Base-by-base conservation (phyloP, 768 basidiomycete species). In the Boletellus sp. region DNA sequence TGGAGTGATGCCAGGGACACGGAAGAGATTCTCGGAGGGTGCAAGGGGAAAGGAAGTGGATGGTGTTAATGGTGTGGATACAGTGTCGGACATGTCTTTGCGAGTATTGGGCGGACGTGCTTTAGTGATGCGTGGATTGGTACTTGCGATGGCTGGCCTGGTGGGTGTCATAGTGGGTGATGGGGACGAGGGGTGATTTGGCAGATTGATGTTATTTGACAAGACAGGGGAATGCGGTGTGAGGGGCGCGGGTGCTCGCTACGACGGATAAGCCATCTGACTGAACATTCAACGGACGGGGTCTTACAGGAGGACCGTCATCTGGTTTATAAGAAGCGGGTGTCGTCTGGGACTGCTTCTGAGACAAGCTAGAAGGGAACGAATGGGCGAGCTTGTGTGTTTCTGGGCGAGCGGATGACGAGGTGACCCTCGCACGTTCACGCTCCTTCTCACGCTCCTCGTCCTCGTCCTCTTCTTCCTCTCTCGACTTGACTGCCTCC, bases 401-500 rank as follows among this genome's bases (percentile, higher is more conserved):
- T 40, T 64, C 59, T 23, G 53, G 11, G 31, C 51, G 55, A 2
- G 52, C 51, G 51, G 60, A 50, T 24, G 58, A 47, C 54, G 61
- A 54, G 51, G 61, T 59, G 49, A 59, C 56, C 55, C 63, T 63
- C 33, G 61, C 63, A 55, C 75, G 67, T 54, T 78, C 78, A 44
- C 62, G 66, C 50, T 78, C 81, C 57, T 72, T 76, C 60, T 86
- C 84, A 40, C 77, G 71, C 54, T 87, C 85, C 53, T 88, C 85
- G 50, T 89, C 88, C 61, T 90, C 87, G 26, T 87, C 87, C 52
- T 90, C 88, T 61, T 90, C 90, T 47, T 91, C 89, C 47, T 88
- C 85, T 38, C 82, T 74, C 2, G 81, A 74, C 57, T 76, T 81
- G 50, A 91, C 79, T 0, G 87, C 89, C 20, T 91, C 89, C 37